Evolutionary conservation across 2,329 filamentous ascomycete species (phyloP).

Genomic region (Lachnellula occidentalis): DNA sequence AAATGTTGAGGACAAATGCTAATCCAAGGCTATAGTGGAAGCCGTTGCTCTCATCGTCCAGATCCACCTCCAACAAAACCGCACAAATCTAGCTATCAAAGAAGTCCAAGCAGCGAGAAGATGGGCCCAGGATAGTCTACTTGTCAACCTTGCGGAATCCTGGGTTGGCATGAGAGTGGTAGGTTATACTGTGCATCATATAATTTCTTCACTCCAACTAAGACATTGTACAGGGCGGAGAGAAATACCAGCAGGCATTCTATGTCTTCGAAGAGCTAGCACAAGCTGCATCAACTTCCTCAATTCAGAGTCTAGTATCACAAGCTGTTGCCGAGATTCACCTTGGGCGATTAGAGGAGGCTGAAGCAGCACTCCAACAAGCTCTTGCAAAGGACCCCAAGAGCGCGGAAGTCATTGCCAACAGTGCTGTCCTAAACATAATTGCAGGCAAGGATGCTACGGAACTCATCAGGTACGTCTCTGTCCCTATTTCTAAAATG

Average conservation of each 20-base stretch:
- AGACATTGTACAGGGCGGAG: slow-evolving; percentile 62
- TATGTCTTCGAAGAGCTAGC: slow-evolving; percentile 98
- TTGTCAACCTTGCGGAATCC: slow-evolving; percentile 91
- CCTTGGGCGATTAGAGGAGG: slow-evolving; percentile 81
- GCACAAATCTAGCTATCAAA: slow-evolving; percentile 83
- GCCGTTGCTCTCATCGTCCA: slow-evolving; percentile 85
- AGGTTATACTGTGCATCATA: slow-evolving; percentile 30
- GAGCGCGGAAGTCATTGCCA: slow-evolving; percentile 72
- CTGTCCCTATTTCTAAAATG: background rate
- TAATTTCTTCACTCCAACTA: background rate
- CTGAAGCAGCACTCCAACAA: slow-evolving; percentile 77
- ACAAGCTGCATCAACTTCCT: slow-evolving; percentile 75
- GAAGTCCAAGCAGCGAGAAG: slow-evolving; percentile 80
- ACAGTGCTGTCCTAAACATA: slow-evolving; percentile 72
- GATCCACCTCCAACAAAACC: slow-evolving; percentile 87
- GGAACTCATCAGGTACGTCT: slow-evolving; percentile 57
- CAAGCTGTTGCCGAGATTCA: slow-evolving; percentile 92
- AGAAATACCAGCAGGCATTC: slow-evolving; percentile 93
- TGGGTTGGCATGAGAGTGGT: slow-evolving; percentile 90
- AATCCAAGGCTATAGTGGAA: slow-evolving; percentile 44
- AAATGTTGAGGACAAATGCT: slow-evolving; percentile 8
- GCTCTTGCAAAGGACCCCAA: slow-evolving; percentile 69
- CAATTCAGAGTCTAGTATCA: slow-evolving; percentile 69
- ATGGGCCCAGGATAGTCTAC: slow-evolving; percentile 91
- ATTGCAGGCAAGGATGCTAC: slow-evolving; percentile 66